phyloP scores from a whole-genome alignment of 2,329 filamentous ascomycete species.

The Epichloe typhina region DNA sequence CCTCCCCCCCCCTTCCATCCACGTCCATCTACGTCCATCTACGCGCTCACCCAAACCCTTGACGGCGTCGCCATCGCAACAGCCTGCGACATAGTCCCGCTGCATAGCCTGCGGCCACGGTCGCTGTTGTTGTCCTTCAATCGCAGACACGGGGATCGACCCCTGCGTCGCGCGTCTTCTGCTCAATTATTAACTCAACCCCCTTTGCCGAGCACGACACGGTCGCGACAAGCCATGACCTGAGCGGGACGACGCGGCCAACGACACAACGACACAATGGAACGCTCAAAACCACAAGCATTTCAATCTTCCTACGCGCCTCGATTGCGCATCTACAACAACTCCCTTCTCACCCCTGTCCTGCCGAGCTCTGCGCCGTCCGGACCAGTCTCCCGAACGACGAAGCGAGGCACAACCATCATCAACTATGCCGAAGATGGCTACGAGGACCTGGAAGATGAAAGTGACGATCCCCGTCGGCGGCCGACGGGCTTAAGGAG shows the following conservation, averaged over 20 bases:
- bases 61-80: neutral
- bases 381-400: constrained; percentile 65
- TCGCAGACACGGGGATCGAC: neutral
- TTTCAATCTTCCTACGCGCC: constrained; percentile 88
- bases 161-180: neutral
- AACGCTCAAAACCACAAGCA: constrained; percentile 55
- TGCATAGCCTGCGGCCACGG: neutral
- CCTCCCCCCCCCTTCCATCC: neutral
- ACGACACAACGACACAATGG: constrained; percentile 26
- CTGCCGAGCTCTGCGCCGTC: constrained; percentile 51
- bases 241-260: constrained; percentile 12
- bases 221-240: constrained; percentile 17
- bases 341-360: constrained; percentile 81
- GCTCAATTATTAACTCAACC: neutral
- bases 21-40: neutral
- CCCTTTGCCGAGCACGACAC: neutral
- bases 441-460: constrained; percentile 65
- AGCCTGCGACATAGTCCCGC: no score
- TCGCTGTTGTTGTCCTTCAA: neutral
- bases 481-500: constrained; percentile 76
- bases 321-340: constrained; percentile 78
- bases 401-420: constrained; percentile 88
- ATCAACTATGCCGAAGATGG: constrained; percentile 98
- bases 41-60: neutral
- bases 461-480: constrained; percentile 63